Percentiles rank a stretch among this genome's conserved stretches.
Conservation (phyloP, 2,329 filamentous ascomycete genomes). For the Pseudocercospora musae region DNA sequence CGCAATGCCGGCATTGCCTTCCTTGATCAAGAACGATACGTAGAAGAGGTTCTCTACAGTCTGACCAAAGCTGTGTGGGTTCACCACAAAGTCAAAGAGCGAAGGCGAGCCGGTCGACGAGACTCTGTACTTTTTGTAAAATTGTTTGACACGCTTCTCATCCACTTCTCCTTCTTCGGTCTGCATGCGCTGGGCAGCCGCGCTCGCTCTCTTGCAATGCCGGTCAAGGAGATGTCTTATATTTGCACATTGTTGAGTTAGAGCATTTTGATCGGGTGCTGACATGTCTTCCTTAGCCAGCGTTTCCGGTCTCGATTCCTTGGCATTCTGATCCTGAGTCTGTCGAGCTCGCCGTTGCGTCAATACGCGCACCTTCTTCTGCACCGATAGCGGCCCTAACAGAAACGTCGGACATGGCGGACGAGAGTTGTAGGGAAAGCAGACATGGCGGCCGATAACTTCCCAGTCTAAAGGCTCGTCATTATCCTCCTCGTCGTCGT, state of each 20-base stretch:
- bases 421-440: constrained; percentile 67
- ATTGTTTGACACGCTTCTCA: constrained; percentile 36
- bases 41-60: constrained; percentile 98
- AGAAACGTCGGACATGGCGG: constrained; percentile 80
- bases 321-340: constrained; percentile 63
- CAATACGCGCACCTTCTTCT: constrained; percentile 73
- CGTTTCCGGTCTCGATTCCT: constrained; percentile 72
- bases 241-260: constrained; percentile 73
- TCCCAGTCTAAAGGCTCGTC: constrained; percentile 85
- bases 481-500: constrained; percentile 59
- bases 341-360: constrained; percentile 69
- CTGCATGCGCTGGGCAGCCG: constrained; percentile 23
- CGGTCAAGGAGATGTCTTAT: constrained; percentile 62
- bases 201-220: constrained; percentile 37
- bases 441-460: constrained; percentile 73
- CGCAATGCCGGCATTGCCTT: constrained; percentile 73
- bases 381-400: constrained; percentile 80
- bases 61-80: constrained; percentile 86
- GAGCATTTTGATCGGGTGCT: constrained; percentile 71
- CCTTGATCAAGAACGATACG: constrained; percentile 86
- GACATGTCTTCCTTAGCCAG: constrained; percentile 71
- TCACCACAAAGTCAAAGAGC: constrained; percentile 82
- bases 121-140: constrained; percentile 66
- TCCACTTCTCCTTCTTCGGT: constrained; percentile 36
- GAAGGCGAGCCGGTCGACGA: constrained; percentile 68